These are phyloP conservation scores for Camillea tinctor DNA, from an alignment of 2,329 filamentous ascomycete genomes.

Conservation along the genomic window DNA sequence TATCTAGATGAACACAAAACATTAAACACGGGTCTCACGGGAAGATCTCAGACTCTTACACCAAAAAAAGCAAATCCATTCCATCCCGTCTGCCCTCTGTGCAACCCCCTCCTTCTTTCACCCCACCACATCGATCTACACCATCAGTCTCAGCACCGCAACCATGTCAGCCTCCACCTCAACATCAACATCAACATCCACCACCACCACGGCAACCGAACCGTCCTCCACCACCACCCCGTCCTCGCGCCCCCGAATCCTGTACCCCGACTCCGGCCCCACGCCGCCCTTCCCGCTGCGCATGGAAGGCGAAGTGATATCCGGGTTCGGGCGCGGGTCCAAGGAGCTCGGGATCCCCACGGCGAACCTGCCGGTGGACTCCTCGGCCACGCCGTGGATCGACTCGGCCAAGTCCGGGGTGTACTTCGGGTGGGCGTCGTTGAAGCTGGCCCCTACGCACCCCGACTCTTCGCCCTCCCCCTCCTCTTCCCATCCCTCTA, in stretches of 20 bases:
- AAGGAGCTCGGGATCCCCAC: slow-evolving; percentile 98
- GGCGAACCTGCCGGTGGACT: slow-evolving; percentile 82
- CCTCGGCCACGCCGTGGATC: slow-evolving; percentile 59
- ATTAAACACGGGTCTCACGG: too few relatives aligned
- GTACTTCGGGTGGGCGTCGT: slow-evolving; percentile 88
- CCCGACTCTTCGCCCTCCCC: slow-evolving; percentile 34
- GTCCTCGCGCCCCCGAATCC: slow-evolving; percentile 60
- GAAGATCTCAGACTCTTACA: too few relatives aligned
- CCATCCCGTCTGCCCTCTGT: too few relatives aligned
- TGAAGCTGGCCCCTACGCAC: slow-evolving; percentile 56
- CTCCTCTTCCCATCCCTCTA: slow-evolving; percentile 18
- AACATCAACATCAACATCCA: background rate
- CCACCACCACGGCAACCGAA: background rate
- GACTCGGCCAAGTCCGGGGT: slow-evolving; percentile 70
- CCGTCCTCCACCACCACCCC: slow-evolving; percentile 9
- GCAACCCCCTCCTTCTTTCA: too few relatives aligned
- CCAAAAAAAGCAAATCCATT: too few relatives aligned
- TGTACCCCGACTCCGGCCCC: slow-evolving; percentile 73
- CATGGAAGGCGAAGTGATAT: slow-evolving; percentile 84
- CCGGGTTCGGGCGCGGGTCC: slow-evolving; percentile 89
- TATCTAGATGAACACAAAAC: too few relatives aligned
- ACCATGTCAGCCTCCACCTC: background rate
- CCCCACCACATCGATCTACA: too few relatives aligned
- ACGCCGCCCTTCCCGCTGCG: slow-evolving; percentile 76
- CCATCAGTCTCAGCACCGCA: background rate